Evolutionary conservation across 2,329 filamentous ascomycete genomes (phyloP), one percentile per base, ranked within the genome.

Genomic region (Fusarium sp.): DNA sequence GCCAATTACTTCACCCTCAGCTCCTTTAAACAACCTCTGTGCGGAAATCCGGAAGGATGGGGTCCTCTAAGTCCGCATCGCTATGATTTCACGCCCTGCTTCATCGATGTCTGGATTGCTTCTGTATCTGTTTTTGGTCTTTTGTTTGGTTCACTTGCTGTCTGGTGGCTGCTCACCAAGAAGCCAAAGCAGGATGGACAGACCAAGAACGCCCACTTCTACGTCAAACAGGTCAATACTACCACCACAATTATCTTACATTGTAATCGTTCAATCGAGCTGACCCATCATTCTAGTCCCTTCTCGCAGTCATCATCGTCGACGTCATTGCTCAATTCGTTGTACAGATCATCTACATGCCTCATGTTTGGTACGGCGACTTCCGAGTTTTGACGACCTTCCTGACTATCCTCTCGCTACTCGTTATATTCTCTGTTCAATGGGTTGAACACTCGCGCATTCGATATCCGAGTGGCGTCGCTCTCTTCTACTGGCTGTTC

Each of bases 11-110:
- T 93, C 65, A 84, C 79, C 64, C 81, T 84, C n/a, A 79, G 81
- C 30, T 65, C 79, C 30, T 83, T 84, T 76, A 82, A 82, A 70
- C 92, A 97, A 78, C 89, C 93, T 61, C 84, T 98, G 80, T 98
- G 95, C 82, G 89, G 91, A 79, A 96, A 97, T 81, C 84, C 86
- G 57, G 95, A 98, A 81, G 97, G 96, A 76, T 99, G 96, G 96
- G 97, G 97, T 2, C 96, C 96, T 23, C 78, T 99, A 78, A 98
- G 94, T 81, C 90, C 90, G 37, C 85, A 90, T 72, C 88, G 95
- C 79, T 98, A 93, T 81, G 96, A 99, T 82, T 94, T 99, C 76
- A 98, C 96, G 18, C 95, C 96, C 42, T 99, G 96, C 84, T 99
- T 99, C 78, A 90, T 98, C 75, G 97, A 99, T 79, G 88, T 97